Base-by-base conservation (phyloP, 176 grass and related monocot genomes). In the Triticum urartu region DNA sequence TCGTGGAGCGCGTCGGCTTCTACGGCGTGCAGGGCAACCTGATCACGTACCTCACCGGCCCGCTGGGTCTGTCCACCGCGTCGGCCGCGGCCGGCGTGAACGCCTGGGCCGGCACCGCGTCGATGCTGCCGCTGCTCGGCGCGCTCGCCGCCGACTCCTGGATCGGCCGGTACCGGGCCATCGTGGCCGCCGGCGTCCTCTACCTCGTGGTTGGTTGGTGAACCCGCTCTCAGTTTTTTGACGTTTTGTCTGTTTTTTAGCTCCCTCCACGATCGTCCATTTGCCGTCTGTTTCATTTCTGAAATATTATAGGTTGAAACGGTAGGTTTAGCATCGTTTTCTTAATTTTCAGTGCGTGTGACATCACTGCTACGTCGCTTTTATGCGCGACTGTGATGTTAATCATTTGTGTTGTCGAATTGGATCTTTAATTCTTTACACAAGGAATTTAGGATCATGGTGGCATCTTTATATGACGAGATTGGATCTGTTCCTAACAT, bases 21-120 rank as follows among this genome's bases (percentile, higher is more conserved):
- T 80, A 78, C 79, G 95, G 95, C 12, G 72, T 97, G 7, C 60
- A 88, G 7, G 69, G 32, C 4, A 97, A 97, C 83, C 80, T 97
- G 28, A 91, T 97, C 11, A 93, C 83, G 78, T 95, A 93, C 87
- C 80, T 98, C 24, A 93, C 95, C 21, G 93, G 95, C 4, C 91
- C 89, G 52, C 70, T 98, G 11, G 84, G 79, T 22, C 66, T 91
- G 83, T 58, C 82, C 10, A 94, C 82, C 4, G 90, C 87, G 7
- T 14, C 71, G 2, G 93, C 93, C 0, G 93, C 90, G 0, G 85
- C 90, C 10, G n/a, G 85, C 1, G 42, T 83, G 12, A 94, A 86
- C 88, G 71, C 43, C 11, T 95, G 93, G 93, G 25, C 7, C 2
- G 95, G 95, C 0, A 68, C 87, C 13, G 87, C 77, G 52, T 67